Percentiles rank a stretch among this genome's conserved stretches.
Conservation (phyloP, 2,329 filamentous ascomycete genomes). For the Lojkania enalia region DNA sequence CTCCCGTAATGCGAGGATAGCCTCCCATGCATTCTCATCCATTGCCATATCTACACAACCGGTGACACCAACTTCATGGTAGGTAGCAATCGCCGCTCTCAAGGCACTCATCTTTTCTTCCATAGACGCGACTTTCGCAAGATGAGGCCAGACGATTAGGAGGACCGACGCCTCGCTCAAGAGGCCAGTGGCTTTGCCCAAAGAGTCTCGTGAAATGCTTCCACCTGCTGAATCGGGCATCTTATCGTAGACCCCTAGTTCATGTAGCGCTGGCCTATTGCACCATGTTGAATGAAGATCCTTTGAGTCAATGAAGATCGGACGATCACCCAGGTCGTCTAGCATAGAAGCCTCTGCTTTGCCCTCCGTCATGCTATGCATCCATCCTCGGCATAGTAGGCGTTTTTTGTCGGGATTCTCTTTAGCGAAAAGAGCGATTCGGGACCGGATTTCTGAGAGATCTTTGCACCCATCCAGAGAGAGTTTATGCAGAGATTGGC, state of each 20-base stretch:
- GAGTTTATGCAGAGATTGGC: constrained; percentile 58
- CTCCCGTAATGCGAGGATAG: constrained; percentile 49
- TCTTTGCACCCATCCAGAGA: constrained; percentile 52
- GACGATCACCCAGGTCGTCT: constrained; percentile 56
- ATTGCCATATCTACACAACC: constrained; percentile 63
- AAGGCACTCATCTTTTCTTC: constrained; percentile 55
- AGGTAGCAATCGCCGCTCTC: constrained; percentile 52
- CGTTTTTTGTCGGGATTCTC: constrained; percentile 51
- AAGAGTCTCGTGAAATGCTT: constrained; percentile 54
- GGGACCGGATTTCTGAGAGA: constrained; percentile 54
- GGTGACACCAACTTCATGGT: constrained; percentile 57
- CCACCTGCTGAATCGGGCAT: constrained; percentile 57
- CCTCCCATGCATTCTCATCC: constrained; percentile 60
- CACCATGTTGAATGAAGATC: constrained; percentile 62
- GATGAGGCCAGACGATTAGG: constrained; percentile 58
- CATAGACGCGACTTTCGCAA: constrained; percentile 53
- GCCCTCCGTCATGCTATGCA: constrained; percentile 59
- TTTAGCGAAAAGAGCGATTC: constrained; percentile 52
- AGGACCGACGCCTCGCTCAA: constrained; percentile 59
- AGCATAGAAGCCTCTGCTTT: constrained; percentile 55
- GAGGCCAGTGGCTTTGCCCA: constrained; percentile 55
- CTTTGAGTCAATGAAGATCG: constrained; percentile 61
- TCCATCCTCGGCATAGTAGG: constrained; percentile 59
- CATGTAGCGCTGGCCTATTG: constrained; percentile 56
- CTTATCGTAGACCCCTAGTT: constrained; percentile 51